These are phyloP conservation scores for Apocynum venetum DNA, from an alignment of 257 asterid species.

Conservation along the genomic window DNA sequence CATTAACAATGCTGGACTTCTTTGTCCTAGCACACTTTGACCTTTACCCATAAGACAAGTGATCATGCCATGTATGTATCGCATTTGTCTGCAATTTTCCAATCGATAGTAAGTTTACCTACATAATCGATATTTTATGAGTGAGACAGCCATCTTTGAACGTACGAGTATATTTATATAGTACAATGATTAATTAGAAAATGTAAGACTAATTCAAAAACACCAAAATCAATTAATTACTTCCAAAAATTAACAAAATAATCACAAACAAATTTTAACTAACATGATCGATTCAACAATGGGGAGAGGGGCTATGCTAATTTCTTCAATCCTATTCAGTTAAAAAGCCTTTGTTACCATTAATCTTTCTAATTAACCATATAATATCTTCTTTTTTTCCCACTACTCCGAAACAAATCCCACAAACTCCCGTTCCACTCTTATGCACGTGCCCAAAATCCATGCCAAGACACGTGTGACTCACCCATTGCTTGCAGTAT, in stretches of 20 bases:
- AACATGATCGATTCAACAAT: constrained; percentile 9
- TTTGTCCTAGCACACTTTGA: too few species aligned
- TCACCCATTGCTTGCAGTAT: constrained; percentile 9
- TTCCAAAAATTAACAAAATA: constrained; percentile 13
- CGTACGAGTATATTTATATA: too few species aligned
- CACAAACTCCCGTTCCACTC: constrained; percentile 16
- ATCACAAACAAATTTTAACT: constrained; percentile 3
- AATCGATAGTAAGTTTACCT: too few species aligned
- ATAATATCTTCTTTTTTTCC: neutral
- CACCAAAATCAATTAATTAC: neutral
- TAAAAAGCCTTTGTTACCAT: constrained; percentile 1
- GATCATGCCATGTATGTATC: too few species aligned
- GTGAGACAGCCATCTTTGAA: too few species aligned
- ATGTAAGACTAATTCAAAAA: too few species aligned
- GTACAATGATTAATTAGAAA: too few species aligned
- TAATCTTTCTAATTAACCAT: neutral
- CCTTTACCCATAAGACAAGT: too few species aligned
- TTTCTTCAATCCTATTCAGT: constrained; percentile 6
- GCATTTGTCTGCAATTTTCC: too few species aligned
- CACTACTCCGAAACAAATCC: constrained; percentile 19
- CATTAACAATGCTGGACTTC: too few species aligned
- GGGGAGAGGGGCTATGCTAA: neutral
- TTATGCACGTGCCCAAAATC: constrained; percentile 38
- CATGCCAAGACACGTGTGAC: constrained; percentile 29
- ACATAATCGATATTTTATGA: too few species aligned